Percentiles rank a stretch among this genome's conserved stretches.
Evolutionary conservation across 345 rosid species (phyloP).

Genomic region (Toxicodendron radicans): DNA sequence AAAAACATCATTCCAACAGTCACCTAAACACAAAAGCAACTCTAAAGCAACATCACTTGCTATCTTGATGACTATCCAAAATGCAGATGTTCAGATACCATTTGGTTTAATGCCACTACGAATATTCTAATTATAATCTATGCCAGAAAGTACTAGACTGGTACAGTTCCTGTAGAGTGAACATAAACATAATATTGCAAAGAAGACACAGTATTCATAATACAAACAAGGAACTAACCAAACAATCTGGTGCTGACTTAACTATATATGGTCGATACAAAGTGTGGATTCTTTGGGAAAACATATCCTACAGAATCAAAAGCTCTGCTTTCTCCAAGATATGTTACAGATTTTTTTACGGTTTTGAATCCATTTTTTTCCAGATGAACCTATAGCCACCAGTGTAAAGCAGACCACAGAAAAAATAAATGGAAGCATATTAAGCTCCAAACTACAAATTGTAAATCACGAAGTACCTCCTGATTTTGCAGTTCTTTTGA

Average conservation of each 20-base stretch:
- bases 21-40: background rate
- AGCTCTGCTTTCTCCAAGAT: background rate
- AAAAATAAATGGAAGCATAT: no score
- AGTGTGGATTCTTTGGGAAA: slow-evolving; percentile 11
- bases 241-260: background rate
- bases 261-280: background rate
- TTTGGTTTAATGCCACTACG: no score
- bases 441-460: background rate
- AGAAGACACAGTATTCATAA: background rate
- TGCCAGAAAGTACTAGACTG: background rate
- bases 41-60: background rate
- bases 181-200: background rate
- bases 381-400: background rate
- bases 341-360: background rate
- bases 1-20: background rate
- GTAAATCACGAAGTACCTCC: background rate
- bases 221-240: slow-evolving; percentile 11
- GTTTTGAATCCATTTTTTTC: background rate
- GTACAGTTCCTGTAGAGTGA: background rate
- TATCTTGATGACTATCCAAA: background rate
- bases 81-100: no score
- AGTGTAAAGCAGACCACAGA: background rate
- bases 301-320: background rate
- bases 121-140: background rate
- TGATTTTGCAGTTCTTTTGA: background rate